These are phyloP conservation scores for Heterobasidion annosum DNA, from an alignment of 1,284 basidiomycete species.

Conservation along the genomic window DNA sequence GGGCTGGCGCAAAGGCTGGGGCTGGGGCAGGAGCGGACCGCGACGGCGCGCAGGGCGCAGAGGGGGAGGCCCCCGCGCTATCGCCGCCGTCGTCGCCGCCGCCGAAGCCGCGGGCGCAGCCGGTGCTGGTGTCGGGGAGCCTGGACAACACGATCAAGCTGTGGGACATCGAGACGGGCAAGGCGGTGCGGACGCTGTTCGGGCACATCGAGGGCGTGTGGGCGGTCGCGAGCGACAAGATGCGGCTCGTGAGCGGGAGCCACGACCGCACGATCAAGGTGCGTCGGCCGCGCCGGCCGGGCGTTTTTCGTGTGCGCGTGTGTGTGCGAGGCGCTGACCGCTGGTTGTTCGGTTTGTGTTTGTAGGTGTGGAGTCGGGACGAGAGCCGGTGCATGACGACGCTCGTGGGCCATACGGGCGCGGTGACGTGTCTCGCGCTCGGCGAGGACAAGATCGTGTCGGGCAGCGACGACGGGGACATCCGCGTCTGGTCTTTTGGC, in stretches of 20 bases:
- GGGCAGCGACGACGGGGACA: slow-evolving; percentile 83
- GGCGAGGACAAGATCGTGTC: slow-evolving; percentile 96
- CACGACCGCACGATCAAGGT: slow-evolving; percentile 93
- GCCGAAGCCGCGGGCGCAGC: slow-evolving; percentile 23
- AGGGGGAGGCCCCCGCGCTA: slow-evolving; percentile 1
- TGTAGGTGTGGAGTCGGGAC: slow-evolving; percentile 86
- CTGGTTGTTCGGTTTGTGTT: background rate
- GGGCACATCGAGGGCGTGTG: slow-evolving; percentile 98
- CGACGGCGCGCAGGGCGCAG: slow-evolving; percentile 1
- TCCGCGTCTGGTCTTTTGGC: slow-evolving; percentile 78
- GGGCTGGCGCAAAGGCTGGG: background rate
- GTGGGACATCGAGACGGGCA: slow-evolving; percentile 91
- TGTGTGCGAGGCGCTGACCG: slow-evolving; percentile 2
- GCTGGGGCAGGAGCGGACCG: slow-evolving; percentile 1
- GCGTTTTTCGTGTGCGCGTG: background rate
- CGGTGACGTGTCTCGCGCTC: slow-evolving; percentile 86
- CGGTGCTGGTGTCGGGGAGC: slow-evolving; percentile 83
- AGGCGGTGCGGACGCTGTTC: slow-evolving; percentile 80
- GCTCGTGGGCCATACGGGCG: slow-evolving; percentile 89
- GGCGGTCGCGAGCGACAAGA: slow-evolving; percentile 88
- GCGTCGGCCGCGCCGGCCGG: slow-evolving; percentile 10
- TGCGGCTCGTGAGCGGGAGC: slow-evolving; percentile 86
- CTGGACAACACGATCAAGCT: slow-evolving; percentile 95
- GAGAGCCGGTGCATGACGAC: slow-evolving; percentile 86
- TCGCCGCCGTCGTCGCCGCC: background rate